phyloP scores from a whole-genome alignment of 2,329 filamentous ascomycete species.

The Calycina herbarum region DNA sequence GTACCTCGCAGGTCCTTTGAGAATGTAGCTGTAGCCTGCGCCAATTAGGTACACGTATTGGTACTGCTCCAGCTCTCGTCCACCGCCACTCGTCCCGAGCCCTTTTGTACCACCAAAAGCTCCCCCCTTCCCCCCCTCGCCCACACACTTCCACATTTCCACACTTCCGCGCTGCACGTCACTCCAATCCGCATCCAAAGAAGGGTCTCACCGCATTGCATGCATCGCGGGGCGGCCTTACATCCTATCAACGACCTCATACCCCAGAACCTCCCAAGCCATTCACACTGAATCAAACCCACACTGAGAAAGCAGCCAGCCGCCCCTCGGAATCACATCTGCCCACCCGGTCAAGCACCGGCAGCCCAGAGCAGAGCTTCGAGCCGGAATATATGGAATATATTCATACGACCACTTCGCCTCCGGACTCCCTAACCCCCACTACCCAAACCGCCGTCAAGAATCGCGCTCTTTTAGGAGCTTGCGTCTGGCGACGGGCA shows the following conservation, averaged over 20 bases:
- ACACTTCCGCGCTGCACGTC: neutral
- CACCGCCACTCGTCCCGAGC: neutral
- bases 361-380: neutral
- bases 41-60: no score
- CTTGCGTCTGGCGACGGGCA: constrained; percentile 2
- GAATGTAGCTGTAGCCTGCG: no score
- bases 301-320: neutral
- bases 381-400: neutral
- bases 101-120: neutral
- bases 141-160: neutral
- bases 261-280: neutral
- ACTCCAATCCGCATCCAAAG: neutral
- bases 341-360: neutral
- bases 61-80: neutral
- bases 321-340: constrained; percentile 1
- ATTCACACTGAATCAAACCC: neutral
- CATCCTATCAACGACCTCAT: constrained; percentile 6
- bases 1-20: no score
- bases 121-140: no score
- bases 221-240: neutral
- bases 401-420: neutral
- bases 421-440: neutral
- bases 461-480: constrained; percentile 15
- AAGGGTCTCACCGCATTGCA: constrained; percentile 7
- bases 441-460: neutral